Conservation (phyloP, 192 early-diverging fungal genomes). For the Coemansia sp. region DNA sequence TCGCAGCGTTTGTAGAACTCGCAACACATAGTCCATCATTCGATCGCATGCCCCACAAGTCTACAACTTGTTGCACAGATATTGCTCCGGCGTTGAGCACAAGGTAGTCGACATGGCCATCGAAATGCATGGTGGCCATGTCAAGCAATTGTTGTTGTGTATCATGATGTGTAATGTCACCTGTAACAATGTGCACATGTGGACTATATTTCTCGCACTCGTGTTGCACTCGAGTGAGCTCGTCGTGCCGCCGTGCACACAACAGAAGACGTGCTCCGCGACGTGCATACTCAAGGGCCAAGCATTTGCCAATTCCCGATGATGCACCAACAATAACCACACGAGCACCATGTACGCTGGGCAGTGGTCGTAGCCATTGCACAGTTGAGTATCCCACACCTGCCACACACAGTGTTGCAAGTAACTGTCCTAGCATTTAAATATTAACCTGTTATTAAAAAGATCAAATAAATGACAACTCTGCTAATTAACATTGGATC, state of each 20-base stretch:
- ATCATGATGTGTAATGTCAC: conserved; percentile 59
- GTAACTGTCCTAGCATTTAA: conserved; percentile 18
- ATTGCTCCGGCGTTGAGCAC: conserved; percentile 78
- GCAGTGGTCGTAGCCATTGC: conserved; percentile 16
- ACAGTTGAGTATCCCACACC: conserved; percentile 6
- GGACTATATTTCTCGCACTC: conserved; percentile 54
- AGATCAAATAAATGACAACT: not conserved
- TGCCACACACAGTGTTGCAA: not conserved
- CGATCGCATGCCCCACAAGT: conserved; percentile 56
- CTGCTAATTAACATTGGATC: too few relatives aligned
- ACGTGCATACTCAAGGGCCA: conserved; percentile 67
- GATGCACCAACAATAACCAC: conserved; percentile 79
- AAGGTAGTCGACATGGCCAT: conserved; percentile 62
- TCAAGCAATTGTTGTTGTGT: conserved; percentile 53
- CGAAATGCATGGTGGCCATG: conserved; percentile 10
- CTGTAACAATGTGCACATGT: conserved; percentile 43
- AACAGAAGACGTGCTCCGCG: conserved; percentile 64
- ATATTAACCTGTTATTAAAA: not conserved
- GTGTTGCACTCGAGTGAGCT: conserved; percentile 41
- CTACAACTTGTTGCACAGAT: conserved; percentile 67
- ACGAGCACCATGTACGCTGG: conserved; percentile 27
- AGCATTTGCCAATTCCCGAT: conserved; percentile 70
- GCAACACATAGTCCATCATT: not conserved
- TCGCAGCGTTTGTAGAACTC: conserved; percentile 18
- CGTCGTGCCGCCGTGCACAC: conserved; percentile 58